Conservation (phyloP, 805 yeast genomes). For the Clavispora asparagi region DNA sequence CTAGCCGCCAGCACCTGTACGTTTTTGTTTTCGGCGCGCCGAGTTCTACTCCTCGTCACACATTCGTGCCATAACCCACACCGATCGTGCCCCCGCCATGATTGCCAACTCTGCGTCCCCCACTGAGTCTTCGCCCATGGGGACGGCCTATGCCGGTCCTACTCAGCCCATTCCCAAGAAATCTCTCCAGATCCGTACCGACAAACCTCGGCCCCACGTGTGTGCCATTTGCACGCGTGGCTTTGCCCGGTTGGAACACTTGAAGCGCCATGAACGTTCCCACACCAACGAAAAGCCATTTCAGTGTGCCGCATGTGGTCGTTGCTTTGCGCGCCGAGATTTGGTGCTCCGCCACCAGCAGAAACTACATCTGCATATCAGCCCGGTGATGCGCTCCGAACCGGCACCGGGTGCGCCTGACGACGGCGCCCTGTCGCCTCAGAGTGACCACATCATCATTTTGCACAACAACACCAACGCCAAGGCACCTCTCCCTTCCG, state of each 20-base stretch:
- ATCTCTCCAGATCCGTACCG: constrained; percentile 78
- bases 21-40: too few relatives aligned
- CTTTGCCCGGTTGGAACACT: constrained; percentile 90
- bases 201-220: constrained; percentile 89
- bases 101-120: background rate
- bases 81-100: background rate
- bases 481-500: constrained; percentile 41
- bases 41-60: too few relatives aligned
- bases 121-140: background rate
- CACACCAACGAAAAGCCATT: constrained; percentile 86
- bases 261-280: constrained; percentile 88
- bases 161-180: constrained; percentile 80
- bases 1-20: too few relatives aligned
- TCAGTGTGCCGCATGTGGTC: constrained; percentile 93
- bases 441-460: constrained; percentile 47
- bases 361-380: constrained; percentile 56
- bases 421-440: constrained; percentile 8
- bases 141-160: constrained; percentile 5
- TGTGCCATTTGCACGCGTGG: constrained; percentile 91
- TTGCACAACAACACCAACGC: constrained; percentile 48
- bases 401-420: constrained; percentile 19
- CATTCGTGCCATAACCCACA: too few relatives aligned
- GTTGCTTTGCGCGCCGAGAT: constrained; percentile 90
- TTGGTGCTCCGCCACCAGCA: constrained; percentile 90
- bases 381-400: constrained; percentile 12